Percentiles rank a stretch among this genome's conserved stretches.
Evolutionary conservation across 1,284 basidiomycete species (phyloP).

Genomic region (Tremellales sp.): DNA sequence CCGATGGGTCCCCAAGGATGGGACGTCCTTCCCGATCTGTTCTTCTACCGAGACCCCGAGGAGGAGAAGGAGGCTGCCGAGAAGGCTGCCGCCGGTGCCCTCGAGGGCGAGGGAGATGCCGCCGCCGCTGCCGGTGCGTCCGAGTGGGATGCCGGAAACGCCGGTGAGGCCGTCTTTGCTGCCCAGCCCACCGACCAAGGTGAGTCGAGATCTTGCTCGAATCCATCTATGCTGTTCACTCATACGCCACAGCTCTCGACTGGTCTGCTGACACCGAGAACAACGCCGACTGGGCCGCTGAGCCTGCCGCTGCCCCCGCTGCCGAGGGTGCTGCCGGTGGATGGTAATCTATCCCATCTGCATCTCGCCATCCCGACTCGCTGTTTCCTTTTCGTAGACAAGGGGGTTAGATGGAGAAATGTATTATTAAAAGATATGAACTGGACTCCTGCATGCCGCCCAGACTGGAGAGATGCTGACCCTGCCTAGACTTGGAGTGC

Average conservation of each 20-base stretch:
- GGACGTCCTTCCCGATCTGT: constrained; percentile 99
- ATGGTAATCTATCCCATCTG: constrained; percentile 38
- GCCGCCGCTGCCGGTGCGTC: constrained; percentile 50
- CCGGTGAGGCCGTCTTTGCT: constrained; percentile 70
- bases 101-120: constrained; percentile 57
- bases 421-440: no score
- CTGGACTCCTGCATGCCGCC: no score
- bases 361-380: no score
- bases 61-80: constrained; percentile 96
- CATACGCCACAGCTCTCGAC: constrained; percentile 58
- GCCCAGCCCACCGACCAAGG: constrained; percentile 70
- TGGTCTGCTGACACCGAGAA: constrained; percentile 72
- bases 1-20: constrained; percentile 82
- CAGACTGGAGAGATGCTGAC: no score
- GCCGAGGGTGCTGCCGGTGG: constrained; percentile 25
- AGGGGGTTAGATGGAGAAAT: no score
- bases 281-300: constrained; percentile 34
- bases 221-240: constrained; percentile 19
- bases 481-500: no score
- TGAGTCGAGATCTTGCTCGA: constrained; percentile 50
- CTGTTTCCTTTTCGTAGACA: no score
- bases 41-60: constrained; percentile 99
- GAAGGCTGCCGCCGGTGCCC: constrained; percentile 72
- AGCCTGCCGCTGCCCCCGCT: constrained; percentile 28
- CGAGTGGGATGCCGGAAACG: constrained; percentile 76